Evolutionary conservation across 495 filamentous ascomycete species (phyloP).

Genomic region (Hypoxylon trugodes): DNA sequence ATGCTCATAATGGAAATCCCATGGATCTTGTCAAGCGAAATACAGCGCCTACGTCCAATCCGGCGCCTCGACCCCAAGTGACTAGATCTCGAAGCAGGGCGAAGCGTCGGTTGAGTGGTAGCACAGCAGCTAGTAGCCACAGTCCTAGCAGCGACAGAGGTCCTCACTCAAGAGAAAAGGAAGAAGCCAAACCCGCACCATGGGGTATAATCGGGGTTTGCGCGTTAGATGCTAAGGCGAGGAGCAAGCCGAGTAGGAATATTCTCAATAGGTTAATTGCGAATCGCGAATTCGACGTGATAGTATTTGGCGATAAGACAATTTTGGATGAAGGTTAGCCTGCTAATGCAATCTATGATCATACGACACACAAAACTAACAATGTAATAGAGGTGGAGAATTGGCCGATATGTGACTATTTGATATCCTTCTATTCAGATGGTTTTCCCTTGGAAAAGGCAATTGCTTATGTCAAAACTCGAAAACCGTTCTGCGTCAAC

Average conservation of each 20-base stretch:
- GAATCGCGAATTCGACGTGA: constrained; percentile 92
- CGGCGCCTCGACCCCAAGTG: constrained; percentile 51
- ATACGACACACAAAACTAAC: constrained; percentile 28
- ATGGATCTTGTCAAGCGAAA: constrained; percentile 48
- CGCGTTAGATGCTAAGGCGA: constrained; percentile 92
- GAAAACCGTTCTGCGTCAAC: constrained; percentile 97
- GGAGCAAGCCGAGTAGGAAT: constrained; percentile 94
- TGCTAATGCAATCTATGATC: neutral
- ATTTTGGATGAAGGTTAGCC: constrained; percentile 87
- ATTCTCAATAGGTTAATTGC: constrained; percentile 91
- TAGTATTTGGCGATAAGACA: constrained; percentile 98
- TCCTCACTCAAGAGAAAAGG: constrained; percentile 54
- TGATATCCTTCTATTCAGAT: constrained; percentile 97
- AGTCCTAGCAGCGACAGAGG: constrained; percentile 67
- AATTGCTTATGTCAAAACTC: constrained; percentile 88
- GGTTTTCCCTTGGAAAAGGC: constrained; percentile 98
- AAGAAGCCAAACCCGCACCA: constrained; percentile 59
- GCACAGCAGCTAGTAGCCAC: constrained; percentile 76
- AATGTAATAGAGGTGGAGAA: constrained; percentile 66
- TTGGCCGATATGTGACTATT: constrained; percentile 84
- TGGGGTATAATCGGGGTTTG: constrained; percentile 85
- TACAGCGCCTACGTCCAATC: constrained; percentile 36
- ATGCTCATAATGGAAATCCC: constrained; percentile 46
- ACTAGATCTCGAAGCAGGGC: constrained; percentile 75
- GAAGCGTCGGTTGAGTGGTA: constrained; percentile 77